A percentile compares a stretch with the other conserved stretches of the same genome.
Evolutionary conservation across 2,329 filamentous ascomycete species (phyloP).

Genomic region (Botrytis sinoallii): DNA sequence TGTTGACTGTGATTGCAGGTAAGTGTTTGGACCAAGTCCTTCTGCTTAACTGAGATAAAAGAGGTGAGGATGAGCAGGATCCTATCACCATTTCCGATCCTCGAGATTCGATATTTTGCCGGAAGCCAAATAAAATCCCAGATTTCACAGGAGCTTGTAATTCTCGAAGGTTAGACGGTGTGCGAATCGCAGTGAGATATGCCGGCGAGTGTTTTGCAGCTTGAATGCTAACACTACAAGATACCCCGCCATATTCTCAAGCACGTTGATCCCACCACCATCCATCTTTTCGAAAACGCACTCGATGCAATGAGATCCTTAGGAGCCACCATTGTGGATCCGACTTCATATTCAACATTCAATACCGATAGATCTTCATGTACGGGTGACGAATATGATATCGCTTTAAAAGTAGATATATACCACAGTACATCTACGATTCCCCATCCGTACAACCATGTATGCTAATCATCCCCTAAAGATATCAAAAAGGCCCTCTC

Average conservation of each 20-base stretch:
- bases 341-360: constrained; percentile 53
- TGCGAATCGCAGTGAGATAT: constrained; percentile 10
- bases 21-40: constrained; percentile 18
- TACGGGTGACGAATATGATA: constrained; percentile 3
- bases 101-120: neutral
- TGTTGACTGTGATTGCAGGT: constrained; percentile 61
- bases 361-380: constrained; percentile 44
- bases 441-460: neutral
- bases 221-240: neutral
- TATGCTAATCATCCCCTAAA: neutral
- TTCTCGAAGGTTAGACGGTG: neutral
- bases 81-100: neutral
- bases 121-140: neutral
- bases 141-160: constrained; percentile 1
- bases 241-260: constrained; percentile 11
- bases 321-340: constrained; percentile 57
- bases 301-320: neutral
- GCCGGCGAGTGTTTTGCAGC: neutral
- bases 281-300: neutral
- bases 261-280: neutral
- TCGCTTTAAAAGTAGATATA: neutral
- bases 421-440: constrained; percentile 8
- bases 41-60: neutral
- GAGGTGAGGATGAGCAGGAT: constrained; percentile 10
- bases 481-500: constrained; percentile 3